These are phyloP conservation scores for Komagataea norvegica DNA, from an alignment of 1,139 yeast species.

Conservation along the genomic window DNA sequence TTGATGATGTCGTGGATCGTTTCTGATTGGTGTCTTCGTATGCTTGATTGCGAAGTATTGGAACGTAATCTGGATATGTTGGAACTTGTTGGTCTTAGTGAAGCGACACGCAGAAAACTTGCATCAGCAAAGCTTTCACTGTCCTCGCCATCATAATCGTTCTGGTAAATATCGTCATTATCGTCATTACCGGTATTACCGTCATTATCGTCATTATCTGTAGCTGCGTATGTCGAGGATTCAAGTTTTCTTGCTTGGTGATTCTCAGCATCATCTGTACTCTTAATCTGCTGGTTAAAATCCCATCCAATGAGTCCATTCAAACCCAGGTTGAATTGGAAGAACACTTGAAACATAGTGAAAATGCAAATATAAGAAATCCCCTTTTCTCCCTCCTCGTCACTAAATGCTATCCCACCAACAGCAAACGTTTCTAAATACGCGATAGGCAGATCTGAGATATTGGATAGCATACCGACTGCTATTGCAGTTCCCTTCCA, in stretches of 20 bases:
- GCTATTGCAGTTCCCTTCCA: constrained; percentile 83
- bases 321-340: constrained; percentile 76
- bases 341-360: constrained; percentile 62
- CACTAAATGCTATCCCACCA: constrained; percentile 54
- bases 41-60: constrained; percentile 1
- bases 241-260: background rate
- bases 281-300: constrained; percentile 32
- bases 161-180: too few relatives aligned
- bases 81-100: constrained; percentile 4
- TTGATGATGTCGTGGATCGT: constrained; percentile 37
- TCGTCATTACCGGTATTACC: too few relatives aligned
- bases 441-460: constrained; percentile 88
- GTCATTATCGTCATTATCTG: too few relatives aligned
- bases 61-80: constrained; percentile 3
- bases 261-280: constrained; percentile 1
- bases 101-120: constrained; percentile 1
- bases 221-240: too few relatives aligned
- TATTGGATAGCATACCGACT: constrained; percentile 74
- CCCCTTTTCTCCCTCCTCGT: constrained; percentile 65
- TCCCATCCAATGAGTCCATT: constrained; percentile 69
- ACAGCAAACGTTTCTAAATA: constrained; percentile 73
- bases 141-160: constrained; percentile 2
- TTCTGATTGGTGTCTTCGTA: constrained; percentile 11
- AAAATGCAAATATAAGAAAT: constrained; percentile 84
- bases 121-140: background rate